phyloP scores from a whole-genome alignment of 768 basidiomycete genomes.

The Russula earlei region DNA sequence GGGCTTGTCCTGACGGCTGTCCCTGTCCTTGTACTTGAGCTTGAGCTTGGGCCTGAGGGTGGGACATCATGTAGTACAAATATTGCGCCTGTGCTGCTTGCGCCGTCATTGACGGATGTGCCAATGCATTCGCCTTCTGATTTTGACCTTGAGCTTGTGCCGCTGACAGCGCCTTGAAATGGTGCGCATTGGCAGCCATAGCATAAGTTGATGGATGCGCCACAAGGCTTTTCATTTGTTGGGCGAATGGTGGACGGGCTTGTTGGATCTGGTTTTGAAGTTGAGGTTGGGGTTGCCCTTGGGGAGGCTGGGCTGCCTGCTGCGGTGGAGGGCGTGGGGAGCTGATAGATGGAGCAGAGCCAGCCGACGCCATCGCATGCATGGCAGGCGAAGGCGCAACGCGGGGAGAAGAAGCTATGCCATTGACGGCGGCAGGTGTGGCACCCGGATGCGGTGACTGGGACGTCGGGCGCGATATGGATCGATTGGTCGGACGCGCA shows the following conservation, averaged over 20 bases:
- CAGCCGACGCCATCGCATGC: constrained; percentile 30
- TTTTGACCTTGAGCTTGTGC: constrained; percentile 12
- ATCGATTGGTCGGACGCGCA: constrained; percentile 26
- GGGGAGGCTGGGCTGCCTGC: constrained; percentile 28
- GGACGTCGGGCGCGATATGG: constrained; percentile 27
- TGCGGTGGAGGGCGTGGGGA: constrained; percentile 24
- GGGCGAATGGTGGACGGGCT: background rate
- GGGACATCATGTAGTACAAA: background rate
- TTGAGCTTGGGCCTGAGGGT: constrained; percentile 8
- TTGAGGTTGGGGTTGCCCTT: constrained; percentile 29
- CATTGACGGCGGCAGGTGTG: constrained; percentile 18
- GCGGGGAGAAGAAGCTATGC: constrained; percentile 11
- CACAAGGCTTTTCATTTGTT: background rate
- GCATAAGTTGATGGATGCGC: background rate
- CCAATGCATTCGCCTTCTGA: background rate
- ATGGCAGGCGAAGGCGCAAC: constrained; percentile 13
- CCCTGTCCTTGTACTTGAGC: constrained; percentile 16
- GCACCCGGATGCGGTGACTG: constrained; percentile 26
- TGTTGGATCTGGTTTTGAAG: constrained; percentile 3
- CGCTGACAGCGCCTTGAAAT: background rate
- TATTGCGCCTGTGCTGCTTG: background rate
- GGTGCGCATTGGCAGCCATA: background rate
- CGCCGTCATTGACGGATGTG: background rate
- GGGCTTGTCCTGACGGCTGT: constrained; percentile 7
- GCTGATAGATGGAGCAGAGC: constrained; percentile 25